Evolutionary conservation across 2,329 filamentous ascomycete species (phyloP).

Genomic region (Aspergillus quadricinctus): DNA sequence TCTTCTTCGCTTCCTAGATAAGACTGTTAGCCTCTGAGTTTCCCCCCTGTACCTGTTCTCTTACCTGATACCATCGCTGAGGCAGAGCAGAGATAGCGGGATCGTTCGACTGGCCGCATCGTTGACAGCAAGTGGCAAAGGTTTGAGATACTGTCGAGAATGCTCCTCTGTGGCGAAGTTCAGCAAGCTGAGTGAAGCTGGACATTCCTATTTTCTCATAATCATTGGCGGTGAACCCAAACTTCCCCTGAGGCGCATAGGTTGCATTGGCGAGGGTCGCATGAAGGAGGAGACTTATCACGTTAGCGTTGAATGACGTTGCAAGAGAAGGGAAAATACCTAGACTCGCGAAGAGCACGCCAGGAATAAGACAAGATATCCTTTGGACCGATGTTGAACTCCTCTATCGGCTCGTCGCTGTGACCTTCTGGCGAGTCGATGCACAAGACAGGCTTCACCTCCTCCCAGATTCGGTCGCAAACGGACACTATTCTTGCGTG

Average conservation of each 20-base stretch:
- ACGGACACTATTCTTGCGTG: conserved; percentile 52
- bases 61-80: conserved; percentile 66
- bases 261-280: conserved; percentile 55
- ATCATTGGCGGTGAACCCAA: conserved; percentile 50
- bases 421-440: conserved; percentile 93
- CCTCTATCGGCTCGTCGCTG: conserved; percentile 55
- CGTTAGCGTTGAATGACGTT: conserved; percentile 17
- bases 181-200: conserved; percentile 77
- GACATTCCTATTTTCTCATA: conserved; percentile 67
- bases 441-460: conserved; percentile 74
- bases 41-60: conserved; percentile 12
- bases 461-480: conserved; percentile 69
- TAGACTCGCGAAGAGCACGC: conserved; percentile 89
- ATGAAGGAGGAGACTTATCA: conserved; percentile 65
- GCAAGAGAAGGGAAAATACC: conserved; percentile 47
- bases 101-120: conserved; percentile 51
- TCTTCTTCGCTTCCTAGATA: conserved; percentile 51
- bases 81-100: conserved; percentile 48
- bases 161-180: conserved; percentile 81
- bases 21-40: conserved; percentile 12
- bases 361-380: conserved; percentile 93
- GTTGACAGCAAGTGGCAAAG: conserved; percentile 75
- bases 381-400: conserved; percentile 73
- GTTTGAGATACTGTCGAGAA: conserved; percentile 91
- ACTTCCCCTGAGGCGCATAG: conserved; percentile 40